Evolutionary conservation across 1,139 yeast species (phyloP).

Genomic region (Nakaseomyces kungkrabaensis): DNA sequence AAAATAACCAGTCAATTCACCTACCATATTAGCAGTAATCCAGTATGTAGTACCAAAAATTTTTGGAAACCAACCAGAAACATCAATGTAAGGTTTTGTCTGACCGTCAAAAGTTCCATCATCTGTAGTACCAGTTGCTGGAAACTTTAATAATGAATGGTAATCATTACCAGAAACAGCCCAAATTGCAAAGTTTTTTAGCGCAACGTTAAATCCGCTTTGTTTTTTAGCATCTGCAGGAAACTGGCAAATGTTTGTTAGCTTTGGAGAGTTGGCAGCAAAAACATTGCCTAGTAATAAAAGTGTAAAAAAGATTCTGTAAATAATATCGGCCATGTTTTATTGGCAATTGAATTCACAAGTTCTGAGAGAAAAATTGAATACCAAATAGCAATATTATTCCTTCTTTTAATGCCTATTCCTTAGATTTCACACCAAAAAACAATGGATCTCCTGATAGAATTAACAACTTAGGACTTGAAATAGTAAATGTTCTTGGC

Average conservation of each 20-base stretch:
- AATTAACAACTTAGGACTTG: too few relatives aligned
- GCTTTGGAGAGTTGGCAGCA: conserved; percentile 1
- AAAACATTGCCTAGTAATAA: background rate
- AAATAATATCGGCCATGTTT: background rate
- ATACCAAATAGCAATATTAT: too few relatives aligned
- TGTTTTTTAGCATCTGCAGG: background rate
- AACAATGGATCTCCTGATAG: too few relatives aligned
- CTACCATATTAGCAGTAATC: conserved; percentile 11
- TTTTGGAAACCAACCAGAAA: background rate
- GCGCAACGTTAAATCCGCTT: background rate
- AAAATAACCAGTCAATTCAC: conserved; percentile 6
- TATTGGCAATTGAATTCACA: too few relatives aligned
- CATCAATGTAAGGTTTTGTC: conserved; percentile 1
- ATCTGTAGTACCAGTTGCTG: background rate
- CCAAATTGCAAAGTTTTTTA: background rate
- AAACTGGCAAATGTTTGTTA: background rate
- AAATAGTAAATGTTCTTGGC: too few relatives aligned
- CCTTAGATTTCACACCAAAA: too few relatives aligned
- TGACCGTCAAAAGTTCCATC: background rate
- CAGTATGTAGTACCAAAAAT: conserved; percentile 2
- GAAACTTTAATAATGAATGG: background rate
- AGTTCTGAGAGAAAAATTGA: too few relatives aligned
- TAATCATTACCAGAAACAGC: background rate
- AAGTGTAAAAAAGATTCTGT: background rate
- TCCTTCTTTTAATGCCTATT: too few relatives aligned